Evolutionary conservation across 2,329 filamentous ascomycete species (phyloP), one percentile per base, ranked within the genome.

Genomic region (Coniochaeta sp.): DNA sequence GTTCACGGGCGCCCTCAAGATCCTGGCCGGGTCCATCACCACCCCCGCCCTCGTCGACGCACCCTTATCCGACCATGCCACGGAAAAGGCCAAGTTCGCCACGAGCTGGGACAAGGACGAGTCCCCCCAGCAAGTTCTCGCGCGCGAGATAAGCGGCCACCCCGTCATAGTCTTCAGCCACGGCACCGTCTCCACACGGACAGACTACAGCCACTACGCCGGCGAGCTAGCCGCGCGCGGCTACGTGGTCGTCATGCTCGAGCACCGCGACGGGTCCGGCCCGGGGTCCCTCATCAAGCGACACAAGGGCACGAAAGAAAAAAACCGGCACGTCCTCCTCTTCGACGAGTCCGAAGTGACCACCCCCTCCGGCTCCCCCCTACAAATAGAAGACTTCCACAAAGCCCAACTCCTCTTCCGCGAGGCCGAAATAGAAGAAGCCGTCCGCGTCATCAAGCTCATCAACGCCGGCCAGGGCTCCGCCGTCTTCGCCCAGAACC

Each of bases 131-230:
- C 58, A 65, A 26, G 57, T 63, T 10, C 38, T 59, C 1, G 53
- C 52, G 4, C 16, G 53, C 9, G 54, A 61, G 6, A 48, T 51
- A 16, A 50, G 56, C 16, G 58, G 58, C 0, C 67, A 73, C 26
- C 74, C 75, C 8, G 65, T 78, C 54, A 62, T 78, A 53, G 62
- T 79, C 56, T 77, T 79, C 58, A 77, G 76, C 5, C 76, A 79
- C 55, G 76, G 76, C 40, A 74, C 74, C 61, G 75, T 73, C 22
- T 73, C 71, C 38, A 74, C 71, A 0, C 63, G 76, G 20, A 76
- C 73, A 1, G 75, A 78, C 58, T 79, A 79, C 61, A 77, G 75
- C 0, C 67, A 76, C 60, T 78, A 72, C 57, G 66, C 75, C 14
- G 73, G 74, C 52, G 72, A 77, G 52, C 65, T 79, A 1, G 75